A percentile compares a stretch with the other conserved stretches of the same genome.
Evolutionary conservation across 495 filamentous ascomycete genomes (phyloP).

Genomic region (Sabuloglossum arenarium): DNA sequence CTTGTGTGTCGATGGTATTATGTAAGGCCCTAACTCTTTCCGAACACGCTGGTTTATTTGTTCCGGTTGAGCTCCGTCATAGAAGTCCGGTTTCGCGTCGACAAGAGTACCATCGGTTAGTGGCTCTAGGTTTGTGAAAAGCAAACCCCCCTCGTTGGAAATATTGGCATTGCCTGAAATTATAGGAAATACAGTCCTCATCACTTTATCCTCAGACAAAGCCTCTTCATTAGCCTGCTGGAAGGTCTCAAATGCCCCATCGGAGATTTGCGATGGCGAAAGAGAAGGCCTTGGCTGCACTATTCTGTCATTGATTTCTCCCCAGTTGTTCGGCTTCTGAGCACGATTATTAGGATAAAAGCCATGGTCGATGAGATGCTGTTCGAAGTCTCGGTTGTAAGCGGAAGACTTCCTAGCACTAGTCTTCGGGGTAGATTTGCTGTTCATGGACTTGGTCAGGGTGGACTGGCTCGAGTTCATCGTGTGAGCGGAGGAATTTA

Average conservation of each 20-base stretch:
- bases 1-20: conserved; percentile 20
- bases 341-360: conserved; percentile 12
- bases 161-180: conserved; percentile 14
- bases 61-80: conserved; percentile 19
- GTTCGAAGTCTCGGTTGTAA: conserved; percentile 17
- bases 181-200: conserved; percentile 16
- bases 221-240: no score
- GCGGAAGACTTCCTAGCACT: conserved; percentile 8
- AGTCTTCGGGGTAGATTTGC: conserved; percentile 1
- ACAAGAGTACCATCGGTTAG: conserved; percentile 16
- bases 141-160: conserved; percentile 10
- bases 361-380: conserved; percentile 16
- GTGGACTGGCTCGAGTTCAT: conserved; percentile 8
- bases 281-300: conserved; percentile 17
- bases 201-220: conserved; percentile 16
- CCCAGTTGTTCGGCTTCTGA: conserved; percentile 12
- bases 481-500: background rate
- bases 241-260: conserved; percentile 14
- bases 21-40: conserved; percentile 10
- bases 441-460: conserved; percentile 3
- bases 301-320: conserved; percentile 13
- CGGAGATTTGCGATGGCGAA: conserved; percentile 18
- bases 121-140: conserved; percentile 17
- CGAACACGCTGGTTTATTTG: conserved; percentile 12
- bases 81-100: conserved; percentile 18